A percentile compares a stretch with the other conserved stretches of the same genome.
phyloP scores from a whole-genome alignment of 768 basidiomycete genomes.

The Hygrophorus pudorinus region DNA sequence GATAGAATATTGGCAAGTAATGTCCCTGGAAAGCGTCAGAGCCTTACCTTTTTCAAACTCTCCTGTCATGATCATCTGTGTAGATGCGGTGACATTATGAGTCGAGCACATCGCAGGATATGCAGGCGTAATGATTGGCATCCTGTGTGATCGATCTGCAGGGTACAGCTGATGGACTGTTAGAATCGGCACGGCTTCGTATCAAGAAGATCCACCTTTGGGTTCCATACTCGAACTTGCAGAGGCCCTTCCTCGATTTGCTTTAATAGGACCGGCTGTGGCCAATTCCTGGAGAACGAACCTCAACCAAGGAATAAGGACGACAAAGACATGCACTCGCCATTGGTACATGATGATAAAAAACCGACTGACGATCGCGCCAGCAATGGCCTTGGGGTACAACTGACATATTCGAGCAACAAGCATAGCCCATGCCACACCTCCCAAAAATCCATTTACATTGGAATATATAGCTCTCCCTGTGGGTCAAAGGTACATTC shows the following conservation, averaged over 20 bases:
- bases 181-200: background rate
- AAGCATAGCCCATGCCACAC: slow-evolving; percentile 97
- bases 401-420: slow-evolving; percentile 99
- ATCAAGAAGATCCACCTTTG: slow-evolving; percentile 45
- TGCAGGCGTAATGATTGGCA: slow-evolving; percentile 99
- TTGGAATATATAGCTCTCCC: slow-evolving; percentile 97
- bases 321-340: slow-evolving; percentile 31
- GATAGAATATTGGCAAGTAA: background rate
- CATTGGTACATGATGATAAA: slow-evolving; percentile 99
- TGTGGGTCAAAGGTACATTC: slow-evolving; percentile 19
- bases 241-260: slow-evolving; percentile 93
- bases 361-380: slow-evolving; percentile 94
- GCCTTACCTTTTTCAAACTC: slow-evolving; percentile 83
- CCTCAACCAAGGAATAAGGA: background rate
- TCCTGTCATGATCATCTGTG: slow-evolving; percentile 91
- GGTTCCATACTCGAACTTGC: slow-evolving; percentile 96
- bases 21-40: background rate
- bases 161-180: slow-evolving; percentile 63
- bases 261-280: slow-evolving; percentile 93
- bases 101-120: slow-evolving; percentile 99
- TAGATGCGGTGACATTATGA: slow-evolving; percentile 93
- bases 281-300: slow-evolving; percentile 74
- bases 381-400: slow-evolving; percentile 90
- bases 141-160: slow-evolving; percentile 86
- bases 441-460: slow-evolving; percentile 94